phyloP scores from a whole-genome alignment of 73 alveolate genomes.

The Diophrys sp. region DNA sequence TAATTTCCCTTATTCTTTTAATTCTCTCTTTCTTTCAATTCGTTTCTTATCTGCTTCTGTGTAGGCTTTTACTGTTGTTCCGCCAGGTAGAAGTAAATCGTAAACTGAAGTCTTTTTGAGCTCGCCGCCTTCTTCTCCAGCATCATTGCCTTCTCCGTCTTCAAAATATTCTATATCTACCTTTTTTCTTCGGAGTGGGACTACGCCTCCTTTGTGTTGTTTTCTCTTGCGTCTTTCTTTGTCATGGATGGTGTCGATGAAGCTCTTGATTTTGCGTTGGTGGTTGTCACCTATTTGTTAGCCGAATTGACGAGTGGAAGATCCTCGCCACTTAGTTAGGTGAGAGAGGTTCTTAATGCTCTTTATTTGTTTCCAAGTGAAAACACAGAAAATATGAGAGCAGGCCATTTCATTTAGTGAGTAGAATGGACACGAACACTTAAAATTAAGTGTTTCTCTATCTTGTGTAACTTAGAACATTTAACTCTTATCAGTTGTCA shows the following conservation, averaged over 20 bases:
- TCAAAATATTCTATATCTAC: conserved; percentile 33
- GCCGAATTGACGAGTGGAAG: neutral
- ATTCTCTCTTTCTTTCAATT: conserved; percentile 11
- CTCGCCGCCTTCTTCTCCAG: neutral
- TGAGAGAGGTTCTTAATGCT: conserved; percentile 4
- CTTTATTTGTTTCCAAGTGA: conserved; percentile 18
- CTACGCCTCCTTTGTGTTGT: conserved; percentile 39
- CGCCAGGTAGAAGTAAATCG: conserved; percentile 28
- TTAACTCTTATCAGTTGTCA: no score
- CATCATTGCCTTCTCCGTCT: conserved; percentile 19
- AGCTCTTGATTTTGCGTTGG: neutral
- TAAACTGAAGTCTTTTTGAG: conserved; percentile 18
- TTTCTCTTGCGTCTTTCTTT: conserved; percentile 30
- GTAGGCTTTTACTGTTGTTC: conserved; percentile 24
- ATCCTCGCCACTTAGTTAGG: conserved; percentile 15
- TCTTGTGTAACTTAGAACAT: no score
- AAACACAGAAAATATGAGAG: conserved; percentile 21
- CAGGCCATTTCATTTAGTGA: conserved; percentile 9
- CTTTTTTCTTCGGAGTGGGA: conserved; percentile 14
- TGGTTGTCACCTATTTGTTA: neutral
- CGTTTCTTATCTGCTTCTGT: conserved; percentile 16
- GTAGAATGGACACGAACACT: conserved; percentile 20
- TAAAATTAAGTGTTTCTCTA: no score
- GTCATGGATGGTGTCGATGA: conserved; percentile 27
- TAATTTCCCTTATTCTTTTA: conserved; percentile 12